These are phyloP conservation scores for Aspergillus pseudotamarii DNA, from an alignment of 2,329 filamentous ascomycete genomes.

Conservation along the genomic window DNA sequence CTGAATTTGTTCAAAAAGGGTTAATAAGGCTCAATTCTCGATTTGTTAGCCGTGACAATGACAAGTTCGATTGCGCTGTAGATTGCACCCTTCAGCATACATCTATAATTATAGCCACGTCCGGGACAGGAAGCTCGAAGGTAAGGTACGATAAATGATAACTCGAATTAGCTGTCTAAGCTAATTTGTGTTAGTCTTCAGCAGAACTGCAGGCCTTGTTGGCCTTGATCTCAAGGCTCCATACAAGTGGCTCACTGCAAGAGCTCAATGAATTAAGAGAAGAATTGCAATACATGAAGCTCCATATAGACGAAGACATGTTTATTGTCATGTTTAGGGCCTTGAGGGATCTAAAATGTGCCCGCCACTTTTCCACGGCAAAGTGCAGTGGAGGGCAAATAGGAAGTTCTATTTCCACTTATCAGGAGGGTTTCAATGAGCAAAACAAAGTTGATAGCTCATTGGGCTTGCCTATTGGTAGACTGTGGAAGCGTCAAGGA, in stretches of 20 bases:
- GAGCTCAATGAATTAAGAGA: not conserved
- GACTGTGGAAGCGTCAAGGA: not conserved
- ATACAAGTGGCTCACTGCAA: not conserved
- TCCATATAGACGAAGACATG: not conserved
- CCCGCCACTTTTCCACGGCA: not conserved
- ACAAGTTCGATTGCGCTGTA: not conserved
- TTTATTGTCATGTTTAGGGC: not conserved
- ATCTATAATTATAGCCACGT: not conserved
- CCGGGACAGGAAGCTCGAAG: constrained; percentile 3
- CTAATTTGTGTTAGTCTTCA: not conserved
- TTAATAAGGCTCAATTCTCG: not conserved
- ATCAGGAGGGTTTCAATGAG: not conserved
- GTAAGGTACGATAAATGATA: not conserved
- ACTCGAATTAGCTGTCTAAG: not conserved
- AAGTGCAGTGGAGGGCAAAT: not conserved
- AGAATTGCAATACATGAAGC: not conserved
- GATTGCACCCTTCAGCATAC: constrained; percentile 4
- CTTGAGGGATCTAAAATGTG: not conserved
- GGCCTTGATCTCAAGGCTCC: not conserved
- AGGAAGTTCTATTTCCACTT: too few species aligned
- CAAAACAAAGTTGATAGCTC: not conserved
- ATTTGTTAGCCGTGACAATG: not conserved
- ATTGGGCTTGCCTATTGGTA: not conserved
- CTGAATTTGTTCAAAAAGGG: not conserved
- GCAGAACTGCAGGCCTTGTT: not conserved